Conservation (phyloP, 176 grass and related monocot genomes). For the Carex kokanica region DNA sequence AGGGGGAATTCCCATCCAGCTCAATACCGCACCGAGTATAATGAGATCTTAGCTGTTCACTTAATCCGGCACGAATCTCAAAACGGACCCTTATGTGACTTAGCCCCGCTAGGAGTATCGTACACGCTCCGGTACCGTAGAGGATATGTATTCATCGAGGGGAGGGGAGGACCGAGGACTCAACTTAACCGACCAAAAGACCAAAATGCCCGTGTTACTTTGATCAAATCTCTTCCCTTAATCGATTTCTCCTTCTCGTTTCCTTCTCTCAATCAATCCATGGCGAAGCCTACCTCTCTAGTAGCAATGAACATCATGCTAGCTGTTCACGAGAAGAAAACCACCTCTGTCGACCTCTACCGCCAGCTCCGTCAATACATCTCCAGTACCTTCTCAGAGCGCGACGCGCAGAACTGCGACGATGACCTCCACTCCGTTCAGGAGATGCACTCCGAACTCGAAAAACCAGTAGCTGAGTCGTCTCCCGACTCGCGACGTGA, state of each 20-base stretch:
- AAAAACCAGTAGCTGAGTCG: conserved; percentile 41
- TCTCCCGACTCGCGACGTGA: conserved; percentile 79
- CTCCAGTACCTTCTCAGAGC: conserved; percentile 74
- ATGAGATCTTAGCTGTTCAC: too few species aligned
- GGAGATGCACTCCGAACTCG: conserved; percentile 66
- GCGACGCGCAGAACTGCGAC: conserved; percentile 70
- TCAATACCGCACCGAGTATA: too few species aligned
- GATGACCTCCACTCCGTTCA: conserved; percentile 74
- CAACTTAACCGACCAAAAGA: not conserved
- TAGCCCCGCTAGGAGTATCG: too few species aligned
- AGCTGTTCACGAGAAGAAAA: conserved; percentile 96
- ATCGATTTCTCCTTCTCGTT: not conserved
- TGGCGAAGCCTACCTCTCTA: conserved; percentile 33
- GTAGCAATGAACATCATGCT: conserved; percentile 77
- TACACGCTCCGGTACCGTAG: too few species aligned
- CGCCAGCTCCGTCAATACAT: conserved; percentile 82
- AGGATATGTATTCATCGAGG: not conserved
- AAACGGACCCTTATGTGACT: too few species aligned
- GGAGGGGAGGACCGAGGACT: not conserved
- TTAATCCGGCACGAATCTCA: too few species aligned
- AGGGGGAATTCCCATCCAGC: too few species aligned
- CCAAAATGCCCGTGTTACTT: conserved; percentile 20
- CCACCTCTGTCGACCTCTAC: conserved; percentile 62
- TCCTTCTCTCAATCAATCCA: conserved; percentile 22
- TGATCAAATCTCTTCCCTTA: conserved; percentile 26